Conservation (phyloP, 2,329 filamentous ascomycete species). For the Ploettnerulaceae sp. region DNA sequence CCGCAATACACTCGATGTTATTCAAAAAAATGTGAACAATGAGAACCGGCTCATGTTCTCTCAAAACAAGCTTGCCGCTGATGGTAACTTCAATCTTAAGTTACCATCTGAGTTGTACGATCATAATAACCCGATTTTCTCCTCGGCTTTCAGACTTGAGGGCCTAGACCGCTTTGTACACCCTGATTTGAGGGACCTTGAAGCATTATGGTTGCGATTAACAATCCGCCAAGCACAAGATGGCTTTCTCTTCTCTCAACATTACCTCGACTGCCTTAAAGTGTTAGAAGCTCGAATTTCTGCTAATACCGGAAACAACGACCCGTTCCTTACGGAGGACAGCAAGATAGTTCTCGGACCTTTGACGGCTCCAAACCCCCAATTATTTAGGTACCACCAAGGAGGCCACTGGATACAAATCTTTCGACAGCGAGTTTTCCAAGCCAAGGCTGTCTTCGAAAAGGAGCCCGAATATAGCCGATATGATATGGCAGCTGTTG, state of each 20-base stretch:
- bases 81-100: slow-evolving; percentile 21
- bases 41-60: too few species aligned
- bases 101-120: slow-evolving; percentile 24
- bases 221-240: slow-evolving; percentile 19
- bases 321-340: slow-evolving; percentile 13
- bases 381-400: neutral
- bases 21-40: too few species aligned
- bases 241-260: slow-evolving; percentile 4
- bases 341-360: slow-evolving; percentile 14
- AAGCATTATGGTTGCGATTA: slow-evolving; percentile 20
- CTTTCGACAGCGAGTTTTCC: slow-evolving; percentile 16
- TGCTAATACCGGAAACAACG: neutral
- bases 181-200: slow-evolving; percentile 10
- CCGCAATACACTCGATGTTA: too few species aligned
- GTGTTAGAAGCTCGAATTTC: slow-evolving; percentile 12
- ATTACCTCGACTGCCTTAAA: slow-evolving; percentile 26
- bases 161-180: slow-evolving; percentile 25
- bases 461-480: slow-evolving; percentile 16
- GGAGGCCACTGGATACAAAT: slow-evolving; percentile 14
- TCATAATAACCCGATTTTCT: slow-evolving; percentile 25
- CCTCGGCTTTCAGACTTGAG: slow-evolving; percentile 27
- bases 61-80: too few species aligned
- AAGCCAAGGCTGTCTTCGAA: slow-evolving; percentile 11
- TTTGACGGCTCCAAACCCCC: slow-evolving; percentile 12
- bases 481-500: slow-evolving; percentile 16